Percentiles rank a stretch among this genome's conserved stretches.
Conservation (phyloP, 768 basidiomycete species). For the Leccinum sublutescens region DNA sequence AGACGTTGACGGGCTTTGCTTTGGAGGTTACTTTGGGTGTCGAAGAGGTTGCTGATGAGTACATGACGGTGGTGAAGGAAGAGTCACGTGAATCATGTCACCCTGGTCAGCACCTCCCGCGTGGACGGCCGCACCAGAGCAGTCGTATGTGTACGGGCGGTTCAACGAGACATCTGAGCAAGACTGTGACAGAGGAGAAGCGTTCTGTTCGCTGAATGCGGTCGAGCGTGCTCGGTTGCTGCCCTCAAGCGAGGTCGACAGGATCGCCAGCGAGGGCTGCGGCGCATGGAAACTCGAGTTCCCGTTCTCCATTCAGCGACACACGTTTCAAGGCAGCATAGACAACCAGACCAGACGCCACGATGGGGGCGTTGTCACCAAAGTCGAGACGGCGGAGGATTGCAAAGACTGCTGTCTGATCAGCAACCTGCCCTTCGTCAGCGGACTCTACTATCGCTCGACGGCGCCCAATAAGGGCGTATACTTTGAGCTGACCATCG, state of each 20-base stretch:
- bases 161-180: conserved; percentile 56
- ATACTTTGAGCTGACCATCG: conserved; percentile 62
- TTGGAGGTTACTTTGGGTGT: conserved; percentile 24
- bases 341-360: conserved; percentile 33
- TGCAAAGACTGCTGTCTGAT: conserved; percentile 55
- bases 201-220: conserved; percentile 46
- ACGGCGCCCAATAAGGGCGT: conserved; percentile 46
- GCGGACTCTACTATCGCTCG: conserved; percentile 56
- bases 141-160: conserved; percentile 46
- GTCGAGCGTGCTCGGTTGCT: conserved; percentile 44
- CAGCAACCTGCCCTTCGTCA: conserved; percentile 59
- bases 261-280: conserved; percentile 46
- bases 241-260: conserved; percentile 51
- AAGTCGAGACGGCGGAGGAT: conserved; percentile 38
- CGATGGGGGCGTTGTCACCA: conserved; percentile 29
- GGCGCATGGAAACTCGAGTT: conserved; percentile 53
- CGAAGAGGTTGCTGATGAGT: conserved; percentile 14
- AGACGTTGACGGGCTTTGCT: conserved; percentile 55
- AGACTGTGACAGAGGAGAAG: conserved; percentile 50
- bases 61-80: conserved; percentile 9
- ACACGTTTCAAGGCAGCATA: conserved; percentile 45
- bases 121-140: conserved; percentile 62
- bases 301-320: conserved; percentile 1
- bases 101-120: conserved; percentile 35
- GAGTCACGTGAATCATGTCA: conserved; percentile 7